Base-by-base conservation (phyloP, 768 basidiomycete species). In the Russula dissimulans region DNA sequence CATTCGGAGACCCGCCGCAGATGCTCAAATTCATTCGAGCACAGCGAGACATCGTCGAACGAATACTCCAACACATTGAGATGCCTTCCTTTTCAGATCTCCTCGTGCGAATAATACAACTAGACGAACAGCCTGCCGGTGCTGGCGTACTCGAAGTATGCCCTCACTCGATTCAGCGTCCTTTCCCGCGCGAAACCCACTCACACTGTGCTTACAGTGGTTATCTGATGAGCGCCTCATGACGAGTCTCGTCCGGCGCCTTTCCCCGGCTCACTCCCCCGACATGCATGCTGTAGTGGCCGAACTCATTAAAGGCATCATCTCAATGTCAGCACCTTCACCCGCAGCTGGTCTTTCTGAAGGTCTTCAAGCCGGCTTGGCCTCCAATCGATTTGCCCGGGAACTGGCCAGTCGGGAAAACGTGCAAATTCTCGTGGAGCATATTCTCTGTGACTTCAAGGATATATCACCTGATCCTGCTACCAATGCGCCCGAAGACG, bases 291-390 rank as follows among this genome's bases (percentile, higher is more conserved):
- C 83, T 8, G 86, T 92, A 59, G 90, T 92, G 36, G 81, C 92
- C 0, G 97, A 99, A 59, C 79, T 97, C 56, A 84, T 98, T 68
- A 95, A 95, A 71, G 87, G 87, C 52, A 93, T 98, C 64, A 94
- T 99, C 64, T 88, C 91, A 41, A 87, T 97, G 79, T 91, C 93
- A 39, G 87, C 93, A 1, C 91, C 91, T 6, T 89, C 92, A 0
- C 89, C 90, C 3, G 85, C 82, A 4, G 83, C 83, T 57, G 89
- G 79, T 58, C 79, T 92, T 66, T 80, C 85, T 46, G 82, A 87
- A 67, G 81, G 83, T 50, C 73, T 86, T 48, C 79, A 86, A 72
- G 83, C 83, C 56, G 85, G 83, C 2, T 82, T 84, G 15, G 84
- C 87, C 2, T 89, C 88, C 22, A 98, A 97, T 71, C 81, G 82